Evolutionary conservation across 345 rosid genomes (phyloP), one percentile per base, ranked within the genome.

Genomic region (Pistacia vera): DNA sequence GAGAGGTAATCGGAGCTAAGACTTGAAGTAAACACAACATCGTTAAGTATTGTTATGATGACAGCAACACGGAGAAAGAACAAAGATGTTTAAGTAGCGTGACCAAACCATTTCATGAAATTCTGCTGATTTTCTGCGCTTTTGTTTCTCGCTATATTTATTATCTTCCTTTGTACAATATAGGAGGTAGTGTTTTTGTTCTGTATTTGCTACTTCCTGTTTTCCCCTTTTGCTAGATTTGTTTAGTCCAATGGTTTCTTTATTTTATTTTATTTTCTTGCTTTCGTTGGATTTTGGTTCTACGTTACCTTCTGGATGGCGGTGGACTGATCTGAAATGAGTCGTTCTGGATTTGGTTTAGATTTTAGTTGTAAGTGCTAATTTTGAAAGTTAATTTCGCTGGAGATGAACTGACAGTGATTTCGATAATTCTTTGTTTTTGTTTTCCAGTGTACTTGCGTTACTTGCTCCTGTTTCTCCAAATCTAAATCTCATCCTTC

Each of bases 141-240:
- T 78, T 36, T 35, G 62, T 55, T 51, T 81, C 76, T 65, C 60
- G 25, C 58, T 55, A 0, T 44, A 30, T 48, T 41, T 49, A 1
- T 72, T 36, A 64, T 71, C 76, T 77, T 63, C 80, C 17, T 12
- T 71, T 58, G 74, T 65, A n/a, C 70, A 28, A 4, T 0, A 52
- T 73, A 62, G 77, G 51, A 81, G 89, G 90, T 87, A 81, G 56
- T 71, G 77, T 62, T 72, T 75, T 4, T 57, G 18, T 48, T 51
- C 11, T 38, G 1, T 52, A 41, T 66, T 67, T 66, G 4, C 30
- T 33, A 13, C 55, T 58, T 22, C 3, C 55, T 5, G 18, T 77
- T 30, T 55, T 66, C 54, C 66, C 14, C 46, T 51, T 84, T 38
- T 63, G 58, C 58, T 77, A 75, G 83, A 80, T 81, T 78, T 80